These are phyloP conservation scores for Annulohypoxylon stygium DNA, from an alignment of 495 filamentous ascomycete genomes.

Conservation along the genomic window DNA sequence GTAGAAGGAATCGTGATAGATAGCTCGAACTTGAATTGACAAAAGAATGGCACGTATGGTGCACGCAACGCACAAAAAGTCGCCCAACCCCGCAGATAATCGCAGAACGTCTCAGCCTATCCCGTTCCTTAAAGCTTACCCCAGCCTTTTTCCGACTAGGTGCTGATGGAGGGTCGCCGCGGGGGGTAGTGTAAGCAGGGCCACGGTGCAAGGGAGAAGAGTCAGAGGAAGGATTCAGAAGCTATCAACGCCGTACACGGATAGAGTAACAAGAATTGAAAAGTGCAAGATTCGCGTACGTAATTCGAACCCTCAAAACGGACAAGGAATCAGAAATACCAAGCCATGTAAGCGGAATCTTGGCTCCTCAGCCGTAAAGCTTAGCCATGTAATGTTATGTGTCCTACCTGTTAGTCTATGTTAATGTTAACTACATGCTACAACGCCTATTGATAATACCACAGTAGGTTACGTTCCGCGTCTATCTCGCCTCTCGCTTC, in stretches of 20 bases:
- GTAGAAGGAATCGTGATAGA: conserved; percentile 8
- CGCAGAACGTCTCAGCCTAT: conserved; percentile 35
- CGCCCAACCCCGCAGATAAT: conserved; percentile 48
- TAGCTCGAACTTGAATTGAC: not conserved
- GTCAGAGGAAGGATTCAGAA: conserved; percentile 11
- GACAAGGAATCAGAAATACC: conserved; percentile 2
- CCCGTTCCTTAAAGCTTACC: conserved; percentile 32
- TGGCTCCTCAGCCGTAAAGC: conserved; percentile 19
- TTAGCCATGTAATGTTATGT: conserved; percentile 16
- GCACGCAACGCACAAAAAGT: conserved; percentile 5
- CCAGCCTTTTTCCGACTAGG: conserved; percentile 37
- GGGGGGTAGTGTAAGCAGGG: conserved; percentile 12
- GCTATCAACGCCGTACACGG: conserved; percentile 26
- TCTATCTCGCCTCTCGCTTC: conserved; percentile 34
- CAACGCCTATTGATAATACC: not conserved
- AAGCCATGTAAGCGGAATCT: conserved; percentile 7
- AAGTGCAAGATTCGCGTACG: conserved; percentile 36
- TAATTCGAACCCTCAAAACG: conserved; percentile 33
- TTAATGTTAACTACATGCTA: not conserved
- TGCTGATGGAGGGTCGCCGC: conserved; percentile 37
- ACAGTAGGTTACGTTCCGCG: conserved; percentile 23
- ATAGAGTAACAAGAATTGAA: conserved; percentile 21
- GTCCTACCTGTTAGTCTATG: not conserved
- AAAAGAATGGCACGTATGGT: not conserved
- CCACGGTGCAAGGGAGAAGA: not conserved